Base-by-base conservation (phyloP, 176 grass and related monocot species). In the Saccharum officinarum region DNA sequence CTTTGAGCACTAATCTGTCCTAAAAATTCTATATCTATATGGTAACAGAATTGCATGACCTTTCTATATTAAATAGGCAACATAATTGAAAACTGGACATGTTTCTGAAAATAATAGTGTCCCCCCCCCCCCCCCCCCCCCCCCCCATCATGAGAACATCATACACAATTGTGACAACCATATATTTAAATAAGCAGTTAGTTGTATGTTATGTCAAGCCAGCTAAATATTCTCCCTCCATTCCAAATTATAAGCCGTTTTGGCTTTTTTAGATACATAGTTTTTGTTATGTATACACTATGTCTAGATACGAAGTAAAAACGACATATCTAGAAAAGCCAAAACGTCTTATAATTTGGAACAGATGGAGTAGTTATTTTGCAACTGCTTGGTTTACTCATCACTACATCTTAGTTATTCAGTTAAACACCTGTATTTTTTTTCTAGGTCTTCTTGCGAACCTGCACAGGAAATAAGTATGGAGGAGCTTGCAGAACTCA, bases 401-500 rank as follows among this genome's bases (percentile, higher is more conserved):
- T 90, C 17, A 62, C 16, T 78, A 11, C 78, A 79, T n/a, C 40
- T 82, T 76, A 74, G 12, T 59, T 39, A 26, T 33, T 45, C n/a
- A 73, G 16, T 76, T 90, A 79, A 87, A 80, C 22, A 54, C 66
- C 16, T 12, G 30, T 80, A 2, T 60, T 77, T 60, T 80, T 54
- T 45, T 85, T 79, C 37, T 87, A 99, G 97, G 88, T 89, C 46
- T 57, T 89, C 82, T 49, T 99, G 97, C 76, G 82, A 75, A 73
- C 78, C 82, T 90, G 82, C 92, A 71, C 93, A 95, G 61, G 97
- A 97, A 54, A 82, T 88, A 62, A 99, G 87, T 77, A 78, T 83
- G 59, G 97, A 99, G 88, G 92, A 99, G 61, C 92, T 99, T 82
- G 79, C 90, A 31, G 88, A 99, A 82, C 64, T 94, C 52, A 90